Percentiles rank a stretch among this genome's conserved stretches.
Conservation (phyloP, 73 alveolate species). For the Paramecium bursaria region DNA sequence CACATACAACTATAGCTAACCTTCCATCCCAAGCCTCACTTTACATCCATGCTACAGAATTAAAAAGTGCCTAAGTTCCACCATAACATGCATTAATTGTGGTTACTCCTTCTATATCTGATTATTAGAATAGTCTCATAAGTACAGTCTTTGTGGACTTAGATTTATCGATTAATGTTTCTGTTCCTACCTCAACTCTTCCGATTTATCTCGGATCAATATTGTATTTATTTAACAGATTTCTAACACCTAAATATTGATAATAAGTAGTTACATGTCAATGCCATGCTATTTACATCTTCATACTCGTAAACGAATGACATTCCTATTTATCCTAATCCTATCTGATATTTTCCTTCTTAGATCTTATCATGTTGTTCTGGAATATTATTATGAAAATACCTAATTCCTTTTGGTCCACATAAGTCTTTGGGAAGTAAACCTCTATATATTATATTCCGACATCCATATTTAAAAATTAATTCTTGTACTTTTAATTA, state of each 20-base stretch:
- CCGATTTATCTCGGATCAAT: conserved; percentile 89
- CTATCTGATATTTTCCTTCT: conserved; percentile 96
- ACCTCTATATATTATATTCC: conserved; percentile 94
- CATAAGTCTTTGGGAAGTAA: conserved; percentile 96
- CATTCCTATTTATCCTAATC: conserved; percentile 95
- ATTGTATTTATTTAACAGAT: conserved; percentile 86
- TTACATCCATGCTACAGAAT: conserved; percentile 94
- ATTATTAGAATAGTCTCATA: conserved; percentile 90
- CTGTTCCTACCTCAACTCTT: conserved; percentile 99
- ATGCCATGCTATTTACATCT: conserved; percentile 95
- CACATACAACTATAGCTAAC: conserved; percentile 91
- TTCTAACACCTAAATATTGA: conserved; percentile 74
- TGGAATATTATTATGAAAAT: not conserved
- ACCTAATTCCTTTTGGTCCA: conserved; percentile 89
- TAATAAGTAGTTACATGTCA: conserved; percentile 72
- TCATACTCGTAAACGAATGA: conserved; percentile 94
- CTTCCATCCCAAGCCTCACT: conserved; percentile 97
- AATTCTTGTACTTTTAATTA: no score
- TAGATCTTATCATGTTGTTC: conserved; percentile 91
- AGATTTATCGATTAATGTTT: conserved; percentile 96
- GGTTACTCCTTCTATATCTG: conserved; percentile 97
- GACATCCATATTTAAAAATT: no score
- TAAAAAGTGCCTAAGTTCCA: conserved; percentile 96
- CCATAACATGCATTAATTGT: conserved; percentile 99
- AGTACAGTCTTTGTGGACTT: conserved; percentile 95